Percentiles rank a stretch among this genome's conserved stretches.
phyloP scores from a whole-genome alignment of 805 yeast species.

The Candida parachauliodes region DNA sequence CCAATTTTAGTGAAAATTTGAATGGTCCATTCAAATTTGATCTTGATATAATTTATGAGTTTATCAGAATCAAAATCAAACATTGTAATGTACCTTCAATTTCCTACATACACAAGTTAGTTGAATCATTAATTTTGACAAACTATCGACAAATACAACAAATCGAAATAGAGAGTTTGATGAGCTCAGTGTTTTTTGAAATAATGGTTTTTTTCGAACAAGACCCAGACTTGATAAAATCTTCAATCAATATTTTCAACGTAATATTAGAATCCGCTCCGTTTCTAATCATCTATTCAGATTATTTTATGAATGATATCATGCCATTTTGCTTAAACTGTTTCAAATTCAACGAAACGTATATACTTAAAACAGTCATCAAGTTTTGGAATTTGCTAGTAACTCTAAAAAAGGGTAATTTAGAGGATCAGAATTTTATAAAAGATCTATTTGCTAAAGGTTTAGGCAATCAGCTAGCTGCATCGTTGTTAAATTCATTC shows the following conservation, averaged over 20 bases:
- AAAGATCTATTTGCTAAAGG: slow-evolving; percentile 10
- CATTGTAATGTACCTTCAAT: slow-evolving; percentile 30
- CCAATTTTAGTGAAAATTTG: slow-evolving; percentile 60
- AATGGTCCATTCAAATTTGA: slow-evolving; percentile 66
- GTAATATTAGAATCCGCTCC: slow-evolving; percentile 50
- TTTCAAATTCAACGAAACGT: slow-evolving; percentile 48
- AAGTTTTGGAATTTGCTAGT: slow-evolving; percentile 54
- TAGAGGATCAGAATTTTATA: slow-evolving; percentile 35
- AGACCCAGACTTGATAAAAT: slow-evolving; percentile 61
- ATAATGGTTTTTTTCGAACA: slow-evolving; percentile 30
- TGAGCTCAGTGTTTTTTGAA: slow-evolving; percentile 35
- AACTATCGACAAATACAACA: slow-evolving; percentile 28
- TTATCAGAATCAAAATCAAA: slow-evolving; percentile 33
- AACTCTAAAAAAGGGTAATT: slow-evolving; percentile 43
- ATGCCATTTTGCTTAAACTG: slow-evolving; percentile 32
- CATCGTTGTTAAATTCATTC: slow-evolving; percentile 30
- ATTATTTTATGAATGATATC: slow-evolving; percentile 18
- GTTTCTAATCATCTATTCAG: slow-evolving; percentile 36
- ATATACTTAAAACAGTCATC: slow-evolving; percentile 49
- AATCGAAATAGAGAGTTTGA: slow-evolving; percentile 30
- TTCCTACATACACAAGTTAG: slow-evolving; percentile 42
- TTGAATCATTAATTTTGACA: slow-evolving; percentile 42
- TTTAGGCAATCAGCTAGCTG: slow-evolving; percentile 15
- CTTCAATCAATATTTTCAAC: slow-evolving; percentile 48
- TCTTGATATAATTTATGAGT: slow-evolving; percentile 32